Evolutionary conservation across 2,329 filamentous ascomycete genomes (phyloP).

Genomic region (Tolypocladium nubicola): DNA sequence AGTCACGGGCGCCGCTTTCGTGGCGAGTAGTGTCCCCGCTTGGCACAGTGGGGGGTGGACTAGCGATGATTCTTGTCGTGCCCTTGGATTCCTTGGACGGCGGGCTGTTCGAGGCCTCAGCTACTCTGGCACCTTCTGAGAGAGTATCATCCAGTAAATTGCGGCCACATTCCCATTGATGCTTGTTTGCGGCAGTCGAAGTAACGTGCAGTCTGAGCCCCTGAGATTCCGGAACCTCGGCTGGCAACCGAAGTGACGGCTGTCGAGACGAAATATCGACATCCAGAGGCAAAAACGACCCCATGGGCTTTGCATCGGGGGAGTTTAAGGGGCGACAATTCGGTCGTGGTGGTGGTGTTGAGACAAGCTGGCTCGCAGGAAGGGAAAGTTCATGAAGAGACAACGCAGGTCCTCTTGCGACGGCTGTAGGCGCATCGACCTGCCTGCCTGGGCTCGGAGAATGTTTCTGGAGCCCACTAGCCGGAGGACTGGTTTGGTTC

Average conservation of each 20-base stretch:
- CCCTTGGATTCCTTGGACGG: neutral
- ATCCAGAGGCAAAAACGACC: neutral
- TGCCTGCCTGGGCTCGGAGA: neutral
- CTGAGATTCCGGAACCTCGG: neutral
- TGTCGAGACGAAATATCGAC: neutral
- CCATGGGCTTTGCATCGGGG: neutral
- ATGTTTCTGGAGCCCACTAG: neutral
- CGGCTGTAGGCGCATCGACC: neutral
- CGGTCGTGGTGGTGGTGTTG: neutral
- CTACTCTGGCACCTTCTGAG: neutral
- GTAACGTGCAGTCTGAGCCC: neutral
- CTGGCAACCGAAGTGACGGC: neutral
- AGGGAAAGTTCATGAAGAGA: conserved; percentile 1
- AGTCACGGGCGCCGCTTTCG: neutral
- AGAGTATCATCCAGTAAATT: neutral
- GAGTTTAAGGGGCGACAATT: neutral
- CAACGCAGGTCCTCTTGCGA: neutral
- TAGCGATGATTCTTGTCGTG: neutral
- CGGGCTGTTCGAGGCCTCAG: neutral
- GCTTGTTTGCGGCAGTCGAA: neutral
- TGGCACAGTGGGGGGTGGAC: neutral
- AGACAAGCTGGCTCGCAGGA: neutral
- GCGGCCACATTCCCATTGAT: neutral
- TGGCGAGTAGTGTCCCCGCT: neutral
- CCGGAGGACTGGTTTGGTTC: neutral